Base-by-base conservation (phyloP, 1,284 basidiomycete genomes). In the Ustilago hordei region DNA sequence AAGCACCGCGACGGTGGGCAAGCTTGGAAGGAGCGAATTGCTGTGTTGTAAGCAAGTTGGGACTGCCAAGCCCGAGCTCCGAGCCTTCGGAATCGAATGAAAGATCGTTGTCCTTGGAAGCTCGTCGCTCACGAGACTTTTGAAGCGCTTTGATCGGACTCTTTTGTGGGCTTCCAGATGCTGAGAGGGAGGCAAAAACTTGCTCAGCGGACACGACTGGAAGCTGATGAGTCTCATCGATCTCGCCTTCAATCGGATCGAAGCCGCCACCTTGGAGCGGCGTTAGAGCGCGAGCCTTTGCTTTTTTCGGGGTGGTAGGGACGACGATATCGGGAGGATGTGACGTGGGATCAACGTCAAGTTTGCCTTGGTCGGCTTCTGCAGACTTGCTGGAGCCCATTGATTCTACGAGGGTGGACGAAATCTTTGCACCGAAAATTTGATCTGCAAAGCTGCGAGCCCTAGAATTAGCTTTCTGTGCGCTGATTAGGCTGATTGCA, bases 21-120 rank as follows among this genome's bases (percentile, higher is more conserved):
- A 75, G 72, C 54, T 75, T 75, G 19, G 72, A 75, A 4, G 72
- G 60, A 28, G 52, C 60, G 31, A 75, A 75, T 2, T 48, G 65
- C 38, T 75, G 72, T 0, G 70, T 73, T 19, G 31, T 60, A 32
- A 60, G 54, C 28, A 55, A 54, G 15, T n/a, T 47, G 6, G 66
- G 72, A 35, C 62, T 74, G 3, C n/a, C 19, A 6, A 41, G 50
- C 4, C 47, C 39, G 9, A 13, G 15, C 1, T 28, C 9, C 13
- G 36, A 35, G 11, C 41, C 52, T 8, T 38, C 32, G 3, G 4
- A 11, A 5, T 28, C 31, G 17, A 48, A 41, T 0, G 36, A 35
- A n/a, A 41, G 7, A 12, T 64, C 61, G 19, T 58, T 48, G 5
- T 64, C 58, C 9, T 52, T 32, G 12, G 56, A 68, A 2, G 34